These are phyloP conservation scores for Ceraceosorus guamensis DNA, from an alignment of 1,284 basidiomycete genomes.

Conservation along the genomic window DNA sequence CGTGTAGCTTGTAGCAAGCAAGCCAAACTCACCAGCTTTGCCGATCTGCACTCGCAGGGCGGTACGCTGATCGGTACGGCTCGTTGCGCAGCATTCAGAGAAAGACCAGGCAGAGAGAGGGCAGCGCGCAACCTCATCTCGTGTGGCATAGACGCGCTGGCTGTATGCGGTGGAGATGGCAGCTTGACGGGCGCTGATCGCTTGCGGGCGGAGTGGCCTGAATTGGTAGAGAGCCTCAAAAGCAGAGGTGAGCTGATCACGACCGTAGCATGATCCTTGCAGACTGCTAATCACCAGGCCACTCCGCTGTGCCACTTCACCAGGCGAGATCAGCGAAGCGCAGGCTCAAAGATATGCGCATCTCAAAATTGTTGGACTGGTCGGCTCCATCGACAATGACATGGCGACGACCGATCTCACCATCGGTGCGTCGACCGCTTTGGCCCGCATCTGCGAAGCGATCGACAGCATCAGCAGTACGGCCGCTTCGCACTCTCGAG, in stretches of 20 bases:
- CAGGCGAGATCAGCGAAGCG: conserved; percentile 67
- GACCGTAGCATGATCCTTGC: not conserved
- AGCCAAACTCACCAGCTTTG: no score
- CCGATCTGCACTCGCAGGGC: conserved; percentile 55
- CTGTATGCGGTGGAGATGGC: conserved; percentile 94
- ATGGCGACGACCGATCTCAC: conserved; percentile 97
- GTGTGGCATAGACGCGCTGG: conserved; percentile 92
- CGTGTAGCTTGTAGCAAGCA: not conserved
- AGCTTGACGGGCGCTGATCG: conserved; percentile 91
- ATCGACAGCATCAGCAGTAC: conserved; percentile 98
- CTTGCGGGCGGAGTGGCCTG: conserved; percentile 88
- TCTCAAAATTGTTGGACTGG: conserved; percentile 90
- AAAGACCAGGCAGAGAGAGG: conserved; percentile 71
- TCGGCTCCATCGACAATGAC: conserved; percentile 98
- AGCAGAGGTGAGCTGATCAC: conserved; percentile 54
- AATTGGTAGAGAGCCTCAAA: conserved; percentile 65
- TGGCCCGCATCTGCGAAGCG: conserved; percentile 92
- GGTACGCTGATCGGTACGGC: conserved; percentile 95
- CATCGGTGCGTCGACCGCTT: conserved; percentile 88
- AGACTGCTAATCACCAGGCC: not conserved
- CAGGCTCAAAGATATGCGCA: conserved; percentile 68
- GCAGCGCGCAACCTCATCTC: conserved; percentile 87
- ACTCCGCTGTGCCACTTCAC: not conserved
- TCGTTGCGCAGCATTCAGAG: conserved; percentile 79
- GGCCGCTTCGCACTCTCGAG: conserved; percentile 87